These are phyloP conservation scores for Xanthoconium purpureum DNA, from an alignment of 768 basidiomycete genomes.

Conservation along the genomic window DNA sequence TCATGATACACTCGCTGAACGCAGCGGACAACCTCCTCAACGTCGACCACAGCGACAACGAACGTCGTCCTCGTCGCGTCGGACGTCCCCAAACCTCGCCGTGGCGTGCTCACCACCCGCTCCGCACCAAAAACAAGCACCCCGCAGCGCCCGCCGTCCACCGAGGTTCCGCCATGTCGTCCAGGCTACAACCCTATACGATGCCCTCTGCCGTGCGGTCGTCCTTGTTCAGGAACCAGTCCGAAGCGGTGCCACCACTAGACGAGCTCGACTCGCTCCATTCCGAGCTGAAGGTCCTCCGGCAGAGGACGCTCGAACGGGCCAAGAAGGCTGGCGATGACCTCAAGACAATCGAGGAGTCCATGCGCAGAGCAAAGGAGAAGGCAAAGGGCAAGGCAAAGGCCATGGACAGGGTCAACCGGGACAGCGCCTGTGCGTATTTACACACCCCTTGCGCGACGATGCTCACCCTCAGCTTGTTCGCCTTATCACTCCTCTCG, in stretches of 20 bases:
- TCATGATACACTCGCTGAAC: slow-evolving; percentile 24
- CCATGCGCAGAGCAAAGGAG: slow-evolving; percentile 73
- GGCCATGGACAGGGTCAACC: slow-evolving; percentile 66
- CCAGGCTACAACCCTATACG: slow-evolving; percentile 52
- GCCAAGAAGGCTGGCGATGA: slow-evolving; percentile 76
- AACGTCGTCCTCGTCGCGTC: slow-evolving; percentile 7
- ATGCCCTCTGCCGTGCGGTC: slow-evolving; percentile 52
- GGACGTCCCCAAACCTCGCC: slow-evolving; percentile 9
- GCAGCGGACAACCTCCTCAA: not conserved
- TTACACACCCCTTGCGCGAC: slow-evolving; percentile 11
- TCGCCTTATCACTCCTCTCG: slow-evolving; percentile 17
- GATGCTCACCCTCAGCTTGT: slow-evolving; percentile 10
- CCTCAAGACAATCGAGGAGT: slow-evolving; percentile 69
- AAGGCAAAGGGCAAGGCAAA: slow-evolving; percentile 71
- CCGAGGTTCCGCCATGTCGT: slow-evolving; percentile 50
- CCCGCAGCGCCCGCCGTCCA: slow-evolving; percentile 12
- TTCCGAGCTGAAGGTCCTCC: slow-evolving; percentile 54
- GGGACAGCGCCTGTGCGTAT: slow-evolving; percentile 73
- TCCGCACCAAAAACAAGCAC: slow-evolving; percentile 10
- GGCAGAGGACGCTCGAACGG: slow-evolving; percentile 55
- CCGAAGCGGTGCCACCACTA: slow-evolving; percentile 65
- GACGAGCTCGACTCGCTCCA: slow-evolving; percentile 70
- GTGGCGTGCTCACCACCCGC: slow-evolving; percentile 6
- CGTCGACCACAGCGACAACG: not conserved
- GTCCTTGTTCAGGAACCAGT: slow-evolving; percentile 56